Evolutionary conservation across 192 early-diverging fungal genomes (phyloP).

Genomic region (Diversispora eburnea): DNA sequence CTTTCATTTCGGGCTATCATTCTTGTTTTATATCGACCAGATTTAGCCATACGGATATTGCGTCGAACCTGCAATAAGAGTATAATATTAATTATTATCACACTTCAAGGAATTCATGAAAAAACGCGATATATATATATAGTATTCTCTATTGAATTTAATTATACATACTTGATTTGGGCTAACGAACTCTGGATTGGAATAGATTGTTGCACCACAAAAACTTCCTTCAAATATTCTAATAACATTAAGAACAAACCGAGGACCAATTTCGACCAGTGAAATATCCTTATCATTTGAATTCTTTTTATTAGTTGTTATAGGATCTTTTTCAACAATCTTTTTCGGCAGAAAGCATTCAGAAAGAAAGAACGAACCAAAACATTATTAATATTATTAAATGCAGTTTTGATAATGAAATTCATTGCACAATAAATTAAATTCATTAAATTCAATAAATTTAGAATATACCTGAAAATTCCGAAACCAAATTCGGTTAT

Average conservation of each 20-base stretch:
- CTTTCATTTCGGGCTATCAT: background rate
- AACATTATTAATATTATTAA: background rate
- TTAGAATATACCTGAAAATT: slow-evolving; percentile 86
- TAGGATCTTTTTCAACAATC: slow-evolving; percentile 68
- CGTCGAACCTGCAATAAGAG: background rate
- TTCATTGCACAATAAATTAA: background rate
- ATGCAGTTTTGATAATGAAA: slow-evolving; percentile 1
- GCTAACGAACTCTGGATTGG: slow-evolving; percentile 83
- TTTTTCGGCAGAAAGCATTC: slow-evolving; percentile 10
- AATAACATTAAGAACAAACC: slow-evolving; percentile 91
- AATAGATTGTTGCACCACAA: slow-evolving; percentile 87
- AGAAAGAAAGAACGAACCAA: background rate
- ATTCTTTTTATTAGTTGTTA: background rate
- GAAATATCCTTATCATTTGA: slow-evolving; percentile 59
- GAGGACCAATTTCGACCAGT: slow-evolving; percentile 93
- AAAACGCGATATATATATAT: background rate
- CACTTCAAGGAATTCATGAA: background rate
- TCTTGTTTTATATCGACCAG: background rate
- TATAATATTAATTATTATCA: background rate
- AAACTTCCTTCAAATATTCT: slow-evolving; percentile 95
- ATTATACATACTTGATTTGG: slow-evolving; percentile 48
- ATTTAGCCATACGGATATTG: background rate
- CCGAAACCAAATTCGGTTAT: slow-evolving; percentile 91
- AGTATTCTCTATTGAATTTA: background rate
- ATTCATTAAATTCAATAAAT: too few relatives aligned